Base-by-base conservation (phyloP, 306 rosid species). In the Castanospermum australe region DNA sequence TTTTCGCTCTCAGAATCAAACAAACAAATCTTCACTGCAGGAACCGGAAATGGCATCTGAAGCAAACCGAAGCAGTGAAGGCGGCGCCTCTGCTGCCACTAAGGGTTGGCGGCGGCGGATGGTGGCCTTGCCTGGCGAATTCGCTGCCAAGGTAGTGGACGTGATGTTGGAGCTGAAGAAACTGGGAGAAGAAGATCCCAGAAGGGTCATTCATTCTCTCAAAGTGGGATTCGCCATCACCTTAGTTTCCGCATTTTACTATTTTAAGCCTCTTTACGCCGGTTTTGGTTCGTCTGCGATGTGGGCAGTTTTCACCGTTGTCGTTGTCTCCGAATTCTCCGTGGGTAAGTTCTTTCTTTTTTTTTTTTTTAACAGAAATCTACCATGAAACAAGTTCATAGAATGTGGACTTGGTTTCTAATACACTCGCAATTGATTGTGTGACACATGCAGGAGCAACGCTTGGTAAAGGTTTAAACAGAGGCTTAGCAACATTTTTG, bases 181-280 rank as follows among this genome's bases (percentile, higher is more conserved):
- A 62, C 2, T 82, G 4, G 88, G 86, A 67, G 48, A 84, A 75
- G 88, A 87, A 5, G 90, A 87, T 76, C 90, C 88, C 6, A 84
- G 86, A 73, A 78, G 83, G 62, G 59, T 79, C 25, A 75, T 75
- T 75, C 88, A 87, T 72, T 67, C 86, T 25, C 52, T 82, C 1
- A 87, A 87, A 82, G 83, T 84, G 12, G 88, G 79, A 30, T 20
- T 87, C 15, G 67, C 88, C 13, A 51, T 87, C 7, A 78, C 83
- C 5, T n/a, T 81, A 15, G 85, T 82, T 35, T 81, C 88, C 0
- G 1, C 69, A 35, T 79, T 87, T 39, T 87, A 81, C 80, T 54
- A 70, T 61, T 4, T 82, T 9, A 50, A 76, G 28, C 83, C 90
- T 21, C 78, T 75, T 25, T 82, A 78, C 33, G 22, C 56, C 1